A percentile compares a stretch with the other conserved stretches of the same genome.
Conservation (phyloP, 768 basidiomycete genomes). For the Scleroderma citrinum region DNA sequence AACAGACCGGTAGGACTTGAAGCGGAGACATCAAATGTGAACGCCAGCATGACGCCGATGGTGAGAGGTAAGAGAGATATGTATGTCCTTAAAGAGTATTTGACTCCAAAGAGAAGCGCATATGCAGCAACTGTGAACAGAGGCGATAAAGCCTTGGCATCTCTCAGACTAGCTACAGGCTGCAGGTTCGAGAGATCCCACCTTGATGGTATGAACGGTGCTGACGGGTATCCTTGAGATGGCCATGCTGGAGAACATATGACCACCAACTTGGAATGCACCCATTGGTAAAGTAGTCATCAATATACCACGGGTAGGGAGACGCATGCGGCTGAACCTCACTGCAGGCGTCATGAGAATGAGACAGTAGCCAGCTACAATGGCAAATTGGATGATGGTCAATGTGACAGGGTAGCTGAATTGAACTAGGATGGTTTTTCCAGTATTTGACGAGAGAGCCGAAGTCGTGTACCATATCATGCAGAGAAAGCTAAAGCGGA, state of each 20-base stretch:
- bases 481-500: slow-evolving; percentile 75
- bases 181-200: slow-evolving; percentile 26
- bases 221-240: slow-evolving; percentile 95
- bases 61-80: slow-evolving; percentile 92
- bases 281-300: slow-evolving; percentile 90
- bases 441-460: slow-evolving; percentile 93
- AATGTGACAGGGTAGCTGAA: slow-evolving; percentile 95
- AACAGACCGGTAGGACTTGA: slow-evolving; percentile 85
- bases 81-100: slow-evolving; percentile 89
- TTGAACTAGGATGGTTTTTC: slow-evolving; percentile 88
- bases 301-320: slow-evolving; percentile 68
- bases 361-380: slow-evolving; percentile 83
- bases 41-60: slow-evolving; percentile 95
- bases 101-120: slow-evolving; percentile 87
- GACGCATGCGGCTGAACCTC: slow-evolving; percentile 60
- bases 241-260: slow-evolving; percentile 96
- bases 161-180: slow-evolving; percentile 2
- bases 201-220: slow-evolving; percentile 99
- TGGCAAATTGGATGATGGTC: slow-evolving; percentile 96
- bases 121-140: slow-evolving; percentile 97
- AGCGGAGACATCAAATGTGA: slow-evolving; percentile 85
- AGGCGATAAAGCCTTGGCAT: slow-evolving; percentile 81
- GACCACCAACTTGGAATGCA: slow-evolving; percentile 94
- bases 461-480: slow-evolving; percentile 90
- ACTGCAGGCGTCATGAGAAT: slow-evolving; percentile 74